Evolutionary conservation across 192 early-diverging fungal species (phyloP).

Genomic region (Backusella sp.): DNA sequence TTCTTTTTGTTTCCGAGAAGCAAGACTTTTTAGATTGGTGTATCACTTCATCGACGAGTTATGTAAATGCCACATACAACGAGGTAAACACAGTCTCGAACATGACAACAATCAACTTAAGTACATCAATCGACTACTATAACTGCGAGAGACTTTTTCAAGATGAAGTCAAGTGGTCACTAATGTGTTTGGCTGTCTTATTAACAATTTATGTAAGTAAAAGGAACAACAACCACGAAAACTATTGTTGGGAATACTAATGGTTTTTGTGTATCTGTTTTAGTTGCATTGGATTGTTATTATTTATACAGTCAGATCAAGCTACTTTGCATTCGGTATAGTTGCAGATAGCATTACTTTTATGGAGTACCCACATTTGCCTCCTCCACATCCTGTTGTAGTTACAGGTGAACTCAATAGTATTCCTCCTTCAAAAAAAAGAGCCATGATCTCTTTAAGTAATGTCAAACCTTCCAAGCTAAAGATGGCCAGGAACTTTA

Average conservation of each 20-base stretch:
- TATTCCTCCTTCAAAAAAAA: slow-evolving; percentile 9
- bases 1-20: slow-evolving; percentile 9
- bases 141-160: slow-evolving; percentile 16
- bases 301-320: neutral
- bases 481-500: neutral
- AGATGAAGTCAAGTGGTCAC: slow-evolving; percentile 18
- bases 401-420: neutral
- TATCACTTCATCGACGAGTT: neutral
- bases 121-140: neutral
- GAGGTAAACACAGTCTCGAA: neutral
- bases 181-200: neutral
- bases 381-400: neutral
- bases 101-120: neutral
- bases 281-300: slow-evolving; percentile 14
- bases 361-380: neutral
- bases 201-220: slow-evolving; percentile 15
- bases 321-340: neutral
- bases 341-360: neutral
- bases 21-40: slow-evolving; percentile 9
- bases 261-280: neutral
- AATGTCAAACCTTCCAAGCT: slow-evolving; percentile 3
- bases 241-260: too few species aligned
- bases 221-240: neutral
- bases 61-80: neutral
- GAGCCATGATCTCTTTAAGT: neutral